Conservation (phyloP, 106 monocot species). For the Dendrobium chrysotoxum region DNA sequence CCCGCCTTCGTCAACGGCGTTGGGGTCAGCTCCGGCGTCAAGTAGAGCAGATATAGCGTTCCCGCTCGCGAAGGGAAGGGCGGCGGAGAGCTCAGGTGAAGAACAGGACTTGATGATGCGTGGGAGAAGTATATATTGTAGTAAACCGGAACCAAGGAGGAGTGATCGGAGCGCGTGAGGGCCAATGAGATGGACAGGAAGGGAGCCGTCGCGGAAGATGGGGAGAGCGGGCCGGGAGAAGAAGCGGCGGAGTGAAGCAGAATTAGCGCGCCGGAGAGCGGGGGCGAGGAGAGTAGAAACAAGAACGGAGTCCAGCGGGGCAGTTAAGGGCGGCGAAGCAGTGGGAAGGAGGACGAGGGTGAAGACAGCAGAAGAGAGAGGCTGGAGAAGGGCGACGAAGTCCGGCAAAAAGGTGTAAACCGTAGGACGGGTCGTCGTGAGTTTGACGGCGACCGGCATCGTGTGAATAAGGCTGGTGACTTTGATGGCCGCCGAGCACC, state of each 20-base stretch:
- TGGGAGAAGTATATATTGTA: background rate
- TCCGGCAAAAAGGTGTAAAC: conserved; percentile 4
- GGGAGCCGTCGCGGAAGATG: conserved; percentile 15
- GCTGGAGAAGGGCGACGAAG: conserved; percentile 8
- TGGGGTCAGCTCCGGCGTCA: conserved; percentile 25
- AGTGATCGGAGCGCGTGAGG: conserved; percentile 12
- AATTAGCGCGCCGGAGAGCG: background rate
- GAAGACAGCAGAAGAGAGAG: conserved; percentile 17
- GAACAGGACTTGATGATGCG: conserved; percentile 12
- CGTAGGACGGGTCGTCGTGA: background rate
- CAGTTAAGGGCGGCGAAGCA: background rate
- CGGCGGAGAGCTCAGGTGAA: conserved; percentile 5
- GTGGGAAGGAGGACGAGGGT: conserved; percentile 13
- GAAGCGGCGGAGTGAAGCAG: conserved; percentile 4
- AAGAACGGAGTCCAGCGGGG: conserved; percentile 11
- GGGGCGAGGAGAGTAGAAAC: conserved; percentile 5
- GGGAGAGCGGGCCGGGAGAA: conserved; percentile 10
- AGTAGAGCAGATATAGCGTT: conserved; percentile 17
- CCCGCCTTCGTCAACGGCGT: conserved; percentile 8
- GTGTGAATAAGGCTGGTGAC: conserved; percentile 3
- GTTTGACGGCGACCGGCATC: conserved; percentile 6
- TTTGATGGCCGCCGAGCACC: background rate
- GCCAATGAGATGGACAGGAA: conserved; percentile 13
- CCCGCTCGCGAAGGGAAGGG: conserved; percentile 14
- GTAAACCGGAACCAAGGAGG: background rate